Evolutionary conservation across 208 protist genomes (phyloP).

Genomic region (Wallacemonas sp.): DNA sequence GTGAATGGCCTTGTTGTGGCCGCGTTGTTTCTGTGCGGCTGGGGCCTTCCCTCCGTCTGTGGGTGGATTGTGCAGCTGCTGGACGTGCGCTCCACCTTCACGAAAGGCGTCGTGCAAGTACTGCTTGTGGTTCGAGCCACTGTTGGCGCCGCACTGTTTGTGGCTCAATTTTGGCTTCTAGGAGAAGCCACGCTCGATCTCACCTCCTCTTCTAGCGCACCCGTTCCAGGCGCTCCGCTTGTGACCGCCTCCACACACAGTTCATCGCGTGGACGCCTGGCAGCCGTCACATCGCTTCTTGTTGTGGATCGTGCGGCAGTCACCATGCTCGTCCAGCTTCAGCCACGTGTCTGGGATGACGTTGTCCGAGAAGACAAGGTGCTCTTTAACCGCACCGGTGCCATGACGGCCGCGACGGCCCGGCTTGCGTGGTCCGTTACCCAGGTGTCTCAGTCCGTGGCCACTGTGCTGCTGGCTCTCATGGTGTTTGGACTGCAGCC

Average conservation of each 20-base stretch:
- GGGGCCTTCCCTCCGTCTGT: background rate
- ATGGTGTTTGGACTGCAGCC: background rate
- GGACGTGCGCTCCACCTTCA: background rate
- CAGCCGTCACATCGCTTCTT: background rate
- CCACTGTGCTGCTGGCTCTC: background rate
- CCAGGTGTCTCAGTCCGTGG: background rate
- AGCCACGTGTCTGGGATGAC: constrained; percentile 6
- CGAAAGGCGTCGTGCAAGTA: background rate
- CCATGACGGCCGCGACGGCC: constrained; percentile 5
- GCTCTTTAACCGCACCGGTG: background rate
- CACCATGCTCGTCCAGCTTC: background rate
- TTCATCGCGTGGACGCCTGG: background rate
- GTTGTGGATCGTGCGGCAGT: background rate
- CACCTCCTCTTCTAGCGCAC: background rate
- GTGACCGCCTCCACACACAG: background rate
- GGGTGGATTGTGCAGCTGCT: background rate
- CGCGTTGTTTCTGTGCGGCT: background rate
- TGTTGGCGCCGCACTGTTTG: background rate
- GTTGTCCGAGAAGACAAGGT: constrained; percentile 4
- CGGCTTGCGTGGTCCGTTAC: background rate
- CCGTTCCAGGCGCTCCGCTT: background rate
- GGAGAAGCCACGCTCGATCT: background rate
- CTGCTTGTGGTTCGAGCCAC: background rate
- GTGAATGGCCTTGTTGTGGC: background rate
- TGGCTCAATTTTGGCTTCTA: background rate